These are phyloP conservation scores for Talaromyces pinophilus DNA, from an alignment of 2,329 filamentous ascomycete genomes.

Conservation along the genomic window DNA sequence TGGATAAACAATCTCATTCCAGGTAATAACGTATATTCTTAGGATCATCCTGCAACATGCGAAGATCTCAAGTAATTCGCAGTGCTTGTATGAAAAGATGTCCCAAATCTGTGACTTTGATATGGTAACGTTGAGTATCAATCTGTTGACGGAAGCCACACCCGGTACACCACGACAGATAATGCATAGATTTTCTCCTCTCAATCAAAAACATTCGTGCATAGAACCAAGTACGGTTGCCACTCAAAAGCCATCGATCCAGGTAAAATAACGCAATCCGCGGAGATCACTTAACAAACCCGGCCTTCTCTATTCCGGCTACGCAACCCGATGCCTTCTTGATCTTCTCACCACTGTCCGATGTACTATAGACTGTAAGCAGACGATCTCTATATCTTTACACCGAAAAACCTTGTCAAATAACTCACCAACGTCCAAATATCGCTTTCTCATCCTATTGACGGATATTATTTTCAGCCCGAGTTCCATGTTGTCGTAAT, in stretches of 20 bases:
- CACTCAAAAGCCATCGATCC: not conserved
- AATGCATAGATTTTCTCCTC: not conserved
- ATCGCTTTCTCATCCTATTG: not conserved
- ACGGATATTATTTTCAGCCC: not conserved
- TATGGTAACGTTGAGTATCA: not conserved
- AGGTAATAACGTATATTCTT: not conserved
- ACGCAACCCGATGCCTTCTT: not conserved
- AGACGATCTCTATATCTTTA: not conserved
- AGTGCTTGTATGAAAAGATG: not conserved
- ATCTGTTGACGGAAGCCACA: not conserved
- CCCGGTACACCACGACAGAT: not conserved
- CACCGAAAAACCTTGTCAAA: not conserved
- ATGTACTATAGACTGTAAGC: not conserved
- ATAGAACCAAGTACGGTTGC: not conserved
- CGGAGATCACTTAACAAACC: not conserved
- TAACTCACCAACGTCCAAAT: not conserved
- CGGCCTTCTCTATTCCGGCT: not conserved
- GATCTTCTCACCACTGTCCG: not conserved
- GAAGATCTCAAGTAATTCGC: not conserved
- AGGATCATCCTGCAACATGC: not conserved
- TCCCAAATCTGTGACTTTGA: not conserved
- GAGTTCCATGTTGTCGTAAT: not conserved
- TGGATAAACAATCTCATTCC: not conserved
- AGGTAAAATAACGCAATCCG: not conserved
- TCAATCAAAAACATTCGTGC: not conserved